A percentile compares a stretch with the other conserved stretches of the same genome.
Conservation (phyloP, 495 filamentous ascomycete species). For the Mycothermus thermophilus region DNA sequence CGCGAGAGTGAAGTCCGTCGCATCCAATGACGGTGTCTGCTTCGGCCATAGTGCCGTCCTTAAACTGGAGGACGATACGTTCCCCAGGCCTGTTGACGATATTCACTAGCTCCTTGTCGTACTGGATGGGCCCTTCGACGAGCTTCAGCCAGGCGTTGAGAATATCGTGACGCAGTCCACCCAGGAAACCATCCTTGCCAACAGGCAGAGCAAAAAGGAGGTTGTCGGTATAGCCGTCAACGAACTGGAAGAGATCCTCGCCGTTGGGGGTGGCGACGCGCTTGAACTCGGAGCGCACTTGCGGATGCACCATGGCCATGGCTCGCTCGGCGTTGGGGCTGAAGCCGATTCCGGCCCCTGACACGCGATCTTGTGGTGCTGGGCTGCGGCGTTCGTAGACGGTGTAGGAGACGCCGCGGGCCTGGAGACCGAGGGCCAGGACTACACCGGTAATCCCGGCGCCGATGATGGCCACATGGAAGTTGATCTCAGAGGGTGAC, state of each 20-base stretch:
- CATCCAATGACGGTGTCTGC: constrained; percentile 31
- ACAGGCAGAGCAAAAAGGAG: constrained; percentile 22
- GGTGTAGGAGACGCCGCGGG: constrained; percentile 33
- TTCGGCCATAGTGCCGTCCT: constrained; percentile 18
- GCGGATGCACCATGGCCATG: constrained; percentile 36
- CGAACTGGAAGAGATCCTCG: constrained; percentile 32
- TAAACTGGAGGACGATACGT: constrained; percentile 19
- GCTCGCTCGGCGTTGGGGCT: constrained; percentile 44
- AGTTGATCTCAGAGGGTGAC: too few species aligned
- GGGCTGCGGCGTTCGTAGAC: constrained; percentile 44
- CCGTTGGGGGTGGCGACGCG: constrained; percentile 23
- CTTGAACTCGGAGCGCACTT: constrained; percentile 20
- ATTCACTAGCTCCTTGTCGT: constrained; percentile 19
- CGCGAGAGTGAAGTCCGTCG: constrained; percentile 31
- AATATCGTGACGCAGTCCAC: constrained; percentile 27
- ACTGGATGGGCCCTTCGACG: constrained; percentile 17
- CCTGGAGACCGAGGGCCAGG: constrained; percentile 41
- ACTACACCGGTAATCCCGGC: constrained; percentile 46
- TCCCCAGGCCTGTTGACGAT: constrained; percentile 1
- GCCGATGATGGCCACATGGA: constrained; percentile 44
- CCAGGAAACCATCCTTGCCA: constrained; percentile 29
- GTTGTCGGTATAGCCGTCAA: constrained; percentile 22
- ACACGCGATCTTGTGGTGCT: constrained; percentile 36
- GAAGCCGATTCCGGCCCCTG: constrained; percentile 47
- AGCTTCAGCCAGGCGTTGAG: constrained; percentile 28